Percentiles rank a stretch among this genome's conserved stretches.
These are phyloP conservation scores for Ballota nigra DNA, from an alignment of 257 asterid species.

Conservation along the genomic window DNA sequence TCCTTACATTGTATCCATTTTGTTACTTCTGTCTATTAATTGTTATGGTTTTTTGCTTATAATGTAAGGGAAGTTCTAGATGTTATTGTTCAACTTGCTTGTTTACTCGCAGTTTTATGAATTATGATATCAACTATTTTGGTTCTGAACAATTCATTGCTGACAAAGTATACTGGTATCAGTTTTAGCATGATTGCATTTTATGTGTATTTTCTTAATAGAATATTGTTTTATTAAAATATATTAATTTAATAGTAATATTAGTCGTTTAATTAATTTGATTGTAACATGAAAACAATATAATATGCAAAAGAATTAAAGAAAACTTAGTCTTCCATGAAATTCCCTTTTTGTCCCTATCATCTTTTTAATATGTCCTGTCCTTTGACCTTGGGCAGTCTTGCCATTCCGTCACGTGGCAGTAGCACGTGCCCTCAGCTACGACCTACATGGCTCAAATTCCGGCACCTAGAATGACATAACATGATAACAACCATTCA, in stretches of 20 bases:
- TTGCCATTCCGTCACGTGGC: not conserved
- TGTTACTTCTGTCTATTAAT: conserved; percentile 18
- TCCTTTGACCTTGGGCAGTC: not conserved
- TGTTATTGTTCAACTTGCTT: not conserved
- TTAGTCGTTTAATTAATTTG: no score
- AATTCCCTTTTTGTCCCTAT: not conserved
- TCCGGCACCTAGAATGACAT: not conserved
- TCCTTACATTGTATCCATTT: conserved; percentile 36
- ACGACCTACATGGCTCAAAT: not conserved
- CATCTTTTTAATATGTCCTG: not conserved
- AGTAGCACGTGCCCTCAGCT: no score
- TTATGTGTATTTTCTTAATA: no score
- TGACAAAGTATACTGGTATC: no score
- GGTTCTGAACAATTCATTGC: not conserved
- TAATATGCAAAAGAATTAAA: no score
- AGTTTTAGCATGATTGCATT: no score
- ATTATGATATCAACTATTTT: not conserved
- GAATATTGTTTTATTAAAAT: no score
- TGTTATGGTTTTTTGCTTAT: not conserved
- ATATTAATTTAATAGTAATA: no score
- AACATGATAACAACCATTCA: not conserved
- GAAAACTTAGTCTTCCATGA: no score
- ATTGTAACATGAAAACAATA: no score
- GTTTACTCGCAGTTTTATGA: not conserved
- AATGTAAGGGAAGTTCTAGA: conserved; percentile 13